Base-by-base conservation (phyloP, 2,329 filamentous ascomycete genomes). In the Periglandula ipomoeae region DNA sequence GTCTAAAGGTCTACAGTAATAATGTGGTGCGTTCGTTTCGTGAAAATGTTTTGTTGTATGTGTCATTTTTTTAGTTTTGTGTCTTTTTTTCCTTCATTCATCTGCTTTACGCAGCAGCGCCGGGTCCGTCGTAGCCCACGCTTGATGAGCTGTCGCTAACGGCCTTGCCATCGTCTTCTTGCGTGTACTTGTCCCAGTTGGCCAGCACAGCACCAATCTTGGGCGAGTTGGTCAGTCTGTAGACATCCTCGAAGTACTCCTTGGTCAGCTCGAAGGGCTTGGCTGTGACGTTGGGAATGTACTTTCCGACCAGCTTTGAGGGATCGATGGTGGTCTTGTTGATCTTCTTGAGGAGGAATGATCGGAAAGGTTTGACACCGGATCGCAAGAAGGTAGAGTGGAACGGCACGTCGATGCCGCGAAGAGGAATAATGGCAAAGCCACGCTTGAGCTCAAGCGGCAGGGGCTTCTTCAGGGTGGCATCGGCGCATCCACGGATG, bases 231-330 rank as follows among this genome's bases (percentile, higher is more conserved):
- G 93, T 98, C 65, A 98, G 72, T 60, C 82, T 82, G 73, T 97
- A 97, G 45, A 98, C 94, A 64, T 97, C 93, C 78, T 98, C 91
- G 70, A 98, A 98, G 74, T 98, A 98, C 73, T 97, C 93, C 78
- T 90, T 95, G 48, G 89, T 95, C 56, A 98, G 76, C 67, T 89
- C 89, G 66, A 98, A 98, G 15, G 93, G 93, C 70, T 84, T 84
- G 50, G 93, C 93, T 49, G 93, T 98, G 57, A 98, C 94, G 70
- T 98, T 98, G 59, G 93, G 93, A 57, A 98, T 97, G 73, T 98
- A 98, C 73, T 98, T 98, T 62, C 93, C 93, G 58, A 98, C 79
- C 62, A 98, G 73, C 78, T 97, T 97, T 66, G 87, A 86, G 5
- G 93, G 93, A 67, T 98, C 93, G 67, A 98, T 97, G 47, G 87